Conservation (phyloP, 352 stramenopile genomes). For the Globisporangium lucens region DNA sequence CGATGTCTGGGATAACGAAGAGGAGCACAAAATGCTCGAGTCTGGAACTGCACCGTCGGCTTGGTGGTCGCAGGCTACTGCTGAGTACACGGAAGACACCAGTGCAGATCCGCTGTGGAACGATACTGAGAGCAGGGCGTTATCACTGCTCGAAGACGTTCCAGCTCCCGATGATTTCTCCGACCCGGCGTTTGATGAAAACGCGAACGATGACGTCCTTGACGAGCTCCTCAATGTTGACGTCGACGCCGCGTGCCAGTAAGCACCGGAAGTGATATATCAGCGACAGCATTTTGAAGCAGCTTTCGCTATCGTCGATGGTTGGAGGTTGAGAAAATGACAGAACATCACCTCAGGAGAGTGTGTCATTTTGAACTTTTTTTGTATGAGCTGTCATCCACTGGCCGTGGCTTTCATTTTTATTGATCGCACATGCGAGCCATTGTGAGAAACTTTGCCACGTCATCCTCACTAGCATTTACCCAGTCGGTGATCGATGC, state of each 20-base stretch:
- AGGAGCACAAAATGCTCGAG: conserved; percentile 41
- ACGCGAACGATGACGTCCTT: conserved; percentile 29
- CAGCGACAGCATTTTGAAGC: not conserved
- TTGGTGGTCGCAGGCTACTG: conserved; percentile 45
- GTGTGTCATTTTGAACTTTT: not conserved
- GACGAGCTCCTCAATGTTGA: conserved; percentile 56
- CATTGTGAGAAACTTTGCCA: conserved; percentile 53
- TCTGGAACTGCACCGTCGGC: conserved; percentile 33
- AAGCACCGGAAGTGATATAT: not conserved
- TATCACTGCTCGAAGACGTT: conserved; percentile 23
- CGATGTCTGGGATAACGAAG: conserved; percentile 31
- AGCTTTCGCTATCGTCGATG: not conserved
- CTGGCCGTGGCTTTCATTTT: conserved; percentile 11
- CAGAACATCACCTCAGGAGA: not conserved
- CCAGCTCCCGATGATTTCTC: conserved; percentile 41
- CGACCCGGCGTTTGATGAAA: conserved; percentile 7
- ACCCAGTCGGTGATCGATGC: conserved; percentile 52
- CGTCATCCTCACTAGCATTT: conserved; percentile 31
- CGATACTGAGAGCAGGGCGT: conserved; percentile 5
- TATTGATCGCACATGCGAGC: conserved; percentile 38
- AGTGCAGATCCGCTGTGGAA: conserved; percentile 17
- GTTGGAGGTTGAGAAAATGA: not conserved
- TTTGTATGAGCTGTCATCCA: not conserved
- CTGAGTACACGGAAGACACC: conserved; percentile 15
- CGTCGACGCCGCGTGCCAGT: conserved; percentile 31